Evolutionary conservation across 768 basidiomycete species (phyloP), one percentile per base, ranked within the genome.

Genomic region (Mrakia gelida): DNA sequence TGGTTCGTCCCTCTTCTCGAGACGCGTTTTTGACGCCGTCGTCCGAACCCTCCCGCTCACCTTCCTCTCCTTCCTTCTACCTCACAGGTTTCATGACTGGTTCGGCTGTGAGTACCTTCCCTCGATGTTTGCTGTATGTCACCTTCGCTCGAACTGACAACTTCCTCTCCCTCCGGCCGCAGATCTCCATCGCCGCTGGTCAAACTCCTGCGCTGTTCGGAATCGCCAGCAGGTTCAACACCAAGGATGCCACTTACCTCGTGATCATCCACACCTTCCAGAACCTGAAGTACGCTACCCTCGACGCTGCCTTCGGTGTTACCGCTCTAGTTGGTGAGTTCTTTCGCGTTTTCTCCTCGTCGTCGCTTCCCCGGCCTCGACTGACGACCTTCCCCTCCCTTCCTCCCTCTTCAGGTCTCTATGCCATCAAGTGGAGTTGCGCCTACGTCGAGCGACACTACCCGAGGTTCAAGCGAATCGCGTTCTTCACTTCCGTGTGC

Each of bases 271-370:
- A 98, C 84, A 92, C 92, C 2, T 86, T 99, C 80, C 95, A 94
- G 84, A 90, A 92, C 75, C 86, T 97, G 70, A 91, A 90, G 3
- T 79, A 86, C 38, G 89, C 92, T 0, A 87, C 84, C 49, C 87
- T 91, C 71, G 94, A 99, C 83, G 95, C 97, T 0, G 95, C 95
- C 0, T 95, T 92, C 85, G 97, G 97, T 72, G 84, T 97, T 8
- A 85, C 45, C 1, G 45, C 45, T 45, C 45, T 45, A 10, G 45
- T 45, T 15, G 45, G 45, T 45, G 9, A 10, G 45, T 45, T 6
- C 45, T 45, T 11, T 45, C 45, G 9, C 45, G 90, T 30, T 92
- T 91, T 10, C 88, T 98, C 23, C 84, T 89, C 41, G 30, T 80
- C 45, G 2, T 13, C 45, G 45, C 45, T 10, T 45, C 45, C 15